Base-by-base conservation (phyloP, 805 yeast species). In the Millerozyma miso region DNA sequence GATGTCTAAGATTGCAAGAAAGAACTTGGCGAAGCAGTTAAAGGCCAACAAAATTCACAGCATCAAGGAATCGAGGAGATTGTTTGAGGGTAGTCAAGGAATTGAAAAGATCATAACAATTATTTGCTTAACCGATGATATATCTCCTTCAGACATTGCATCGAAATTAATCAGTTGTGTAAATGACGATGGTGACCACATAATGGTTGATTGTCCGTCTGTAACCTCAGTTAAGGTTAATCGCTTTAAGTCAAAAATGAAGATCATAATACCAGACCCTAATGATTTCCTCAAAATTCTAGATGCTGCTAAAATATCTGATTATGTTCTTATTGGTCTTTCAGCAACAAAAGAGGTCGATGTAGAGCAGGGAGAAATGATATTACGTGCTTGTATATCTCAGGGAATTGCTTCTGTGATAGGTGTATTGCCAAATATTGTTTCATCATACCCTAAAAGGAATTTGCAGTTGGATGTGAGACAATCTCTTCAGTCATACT, bases 221-320 rank as follows among this genome's bases (percentile, higher is more conserved):
- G 80, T 85, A 1, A 71, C 73, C 19, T 67, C 76, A 12, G 59
- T 81, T 13, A 71, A 64, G 44, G 69, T 88, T 17, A 68, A 73
- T 18, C 78, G 88, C 45, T 93, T 86, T 65, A 86, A 85, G 61
- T 77, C 91, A 39, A 81, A 77, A 52, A 58, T 93, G 46, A 85
- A 87, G 58, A 71, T 90, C 40, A 76, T 88, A 3, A 66, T 85
- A 17, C 95, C 95, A 1, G 83, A 85, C 52, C 76, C 76, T 68
- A 58, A 67, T 40, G 78, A 85, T 57, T 74, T 89, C 40, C 61
- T 87, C 31, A 70, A 85, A 15, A 74, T 93, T 26, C 60, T 93
- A 44, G 97, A 93, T 65, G 85, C 95, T 29, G 88, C 95, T 15
- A 87, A 87, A 57, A 79, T 87, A 4, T 83, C 98, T 0, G 99